Conservation (phyloP, 1,284 basidiomycete species). For the Rhodotorula sp. region DNA sequence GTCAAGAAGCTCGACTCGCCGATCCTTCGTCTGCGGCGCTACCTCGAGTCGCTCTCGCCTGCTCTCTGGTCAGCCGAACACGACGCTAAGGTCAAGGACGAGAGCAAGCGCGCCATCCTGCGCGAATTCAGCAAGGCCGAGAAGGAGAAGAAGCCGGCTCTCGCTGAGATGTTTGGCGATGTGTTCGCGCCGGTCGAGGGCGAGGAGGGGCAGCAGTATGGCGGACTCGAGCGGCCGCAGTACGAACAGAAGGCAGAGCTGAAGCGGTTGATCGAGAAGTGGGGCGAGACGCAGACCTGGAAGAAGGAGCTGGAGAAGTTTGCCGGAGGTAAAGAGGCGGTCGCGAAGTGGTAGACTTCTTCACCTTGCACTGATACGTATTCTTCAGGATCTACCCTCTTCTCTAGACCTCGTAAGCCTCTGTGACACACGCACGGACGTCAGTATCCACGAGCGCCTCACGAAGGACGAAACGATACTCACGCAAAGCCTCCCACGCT, state of each 20-base stretch:
- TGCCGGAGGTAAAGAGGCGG: conserved; percentile 71
- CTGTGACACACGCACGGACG: neutral
- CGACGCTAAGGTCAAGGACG: conserved; percentile 69
- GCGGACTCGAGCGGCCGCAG: conserved; percentile 52
- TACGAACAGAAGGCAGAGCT: conserved; percentile 81
- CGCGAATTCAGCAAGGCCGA: conserved; percentile 76
- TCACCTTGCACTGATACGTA: neutral
- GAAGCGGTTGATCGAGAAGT: conserved; percentile 70
- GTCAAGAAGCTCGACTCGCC: conserved; percentile 71
- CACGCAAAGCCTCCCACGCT: conserved; percentile 14
- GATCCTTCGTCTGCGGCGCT: conserved; percentile 76
- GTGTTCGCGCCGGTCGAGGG: conserved; percentile 58
- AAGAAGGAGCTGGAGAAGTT: conserved; percentile 74
- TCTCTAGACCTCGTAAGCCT: neutral
- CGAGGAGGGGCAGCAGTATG: neutral
- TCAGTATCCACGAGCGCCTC: neutral
- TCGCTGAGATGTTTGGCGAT: conserved; percentile 80
- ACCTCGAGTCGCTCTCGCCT: conserved; percentile 61
- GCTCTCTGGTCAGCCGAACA: conserved; percentile 78
- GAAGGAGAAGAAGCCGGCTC: conserved; percentile 63
- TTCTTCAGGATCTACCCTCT: neutral
- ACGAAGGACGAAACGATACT: neutral
- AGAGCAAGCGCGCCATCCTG: conserved; percentile 71
- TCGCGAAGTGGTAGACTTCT: conserved; percentile 49
- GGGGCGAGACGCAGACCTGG: conserved; percentile 73